phyloP scores from a whole-genome alignment of 768 basidiomycete genomes.

The Rhodotorula kratochvilovae region DNA sequence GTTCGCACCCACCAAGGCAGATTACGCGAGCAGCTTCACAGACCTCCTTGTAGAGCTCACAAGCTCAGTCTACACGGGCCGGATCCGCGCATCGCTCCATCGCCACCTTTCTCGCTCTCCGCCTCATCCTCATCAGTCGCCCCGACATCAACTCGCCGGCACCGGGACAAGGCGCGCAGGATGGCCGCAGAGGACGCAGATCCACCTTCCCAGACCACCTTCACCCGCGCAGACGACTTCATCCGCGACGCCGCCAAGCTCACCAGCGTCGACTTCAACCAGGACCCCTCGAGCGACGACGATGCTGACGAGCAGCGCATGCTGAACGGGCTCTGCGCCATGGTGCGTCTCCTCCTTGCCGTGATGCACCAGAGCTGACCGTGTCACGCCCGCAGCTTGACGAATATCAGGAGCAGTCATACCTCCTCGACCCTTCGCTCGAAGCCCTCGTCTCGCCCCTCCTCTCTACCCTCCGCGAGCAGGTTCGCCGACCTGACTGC shows the following conservation, averaged over 20 bases:
- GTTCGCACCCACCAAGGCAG: too few relatives aligned
- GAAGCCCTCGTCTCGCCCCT: conserved; percentile 72
- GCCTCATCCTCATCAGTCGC: too few relatives aligned
- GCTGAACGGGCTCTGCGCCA: conserved; percentile 39
- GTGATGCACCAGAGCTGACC: background rate
- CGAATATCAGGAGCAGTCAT: conserved; percentile 87
- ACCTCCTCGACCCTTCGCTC: conserved; percentile 83
- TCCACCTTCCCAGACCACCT: background rate
- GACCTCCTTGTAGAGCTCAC: too few relatives aligned
- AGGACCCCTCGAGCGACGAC: background rate
- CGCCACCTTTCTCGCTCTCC: too few relatives aligned
- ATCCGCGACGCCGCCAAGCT: background rate
- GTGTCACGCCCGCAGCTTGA: conserved; percentile 57
- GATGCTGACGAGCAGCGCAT: background rate
- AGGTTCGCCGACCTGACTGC: conserved; percentile 49
- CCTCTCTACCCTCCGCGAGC: conserved; percentile 60
- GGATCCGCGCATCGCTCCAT: too few relatives aligned
- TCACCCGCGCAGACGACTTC: background rate
- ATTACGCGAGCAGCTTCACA: too few relatives aligned
- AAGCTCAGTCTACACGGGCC: too few relatives aligned
- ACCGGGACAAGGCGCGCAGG: too few relatives aligned
- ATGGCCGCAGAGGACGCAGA: background rate
- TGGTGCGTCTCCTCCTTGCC: conserved; percentile 40
- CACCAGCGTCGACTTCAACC: background rate
- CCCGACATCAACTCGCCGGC: too few relatives aligned